These are phyloP conservation scores for Kernera saxatilis DNA, from an alignment of 345 rosid genomes.

Conservation along the genomic window DNA sequence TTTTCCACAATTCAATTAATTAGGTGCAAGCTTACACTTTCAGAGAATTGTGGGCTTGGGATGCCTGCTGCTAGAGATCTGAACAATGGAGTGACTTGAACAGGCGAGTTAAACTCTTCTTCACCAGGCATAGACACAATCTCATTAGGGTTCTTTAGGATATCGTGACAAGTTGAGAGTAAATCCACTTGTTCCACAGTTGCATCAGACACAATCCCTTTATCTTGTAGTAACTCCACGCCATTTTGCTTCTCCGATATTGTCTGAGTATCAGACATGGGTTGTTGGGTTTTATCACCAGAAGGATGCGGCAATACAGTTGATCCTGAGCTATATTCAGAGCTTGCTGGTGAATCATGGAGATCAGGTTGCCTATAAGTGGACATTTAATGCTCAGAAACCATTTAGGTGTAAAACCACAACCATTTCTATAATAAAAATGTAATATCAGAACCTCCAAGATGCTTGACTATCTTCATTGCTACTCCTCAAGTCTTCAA, in stretches of 20 bases:
- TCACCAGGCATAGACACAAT: slow-evolving; percentile 45
- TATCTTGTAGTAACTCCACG: slow-evolving; percentile 34
- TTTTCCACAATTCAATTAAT: not conserved
- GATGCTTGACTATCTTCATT: slow-evolving; percentile 58
- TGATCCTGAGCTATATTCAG: slow-evolving; percentile 88
- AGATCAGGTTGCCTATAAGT: slow-evolving; percentile 66
- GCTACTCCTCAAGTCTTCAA: slow-evolving; percentile 55
- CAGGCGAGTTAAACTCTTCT: slow-evolving; percentile 69
- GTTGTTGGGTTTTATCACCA: slow-evolving; percentile 44
- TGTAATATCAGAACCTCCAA: slow-evolving; percentile 52
- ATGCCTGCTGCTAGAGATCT: slow-evolving; percentile 95
- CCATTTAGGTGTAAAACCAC: not conserved
- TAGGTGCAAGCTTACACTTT: slow-evolving; percentile 69
- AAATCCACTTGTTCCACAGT: slow-evolving; percentile 39
- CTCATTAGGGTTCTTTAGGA: slow-evolving; percentile 32
- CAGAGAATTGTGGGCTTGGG: slow-evolving; percentile 96
- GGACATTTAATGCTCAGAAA: not conserved
- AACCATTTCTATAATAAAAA: not conserved
- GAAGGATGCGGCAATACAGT: slow-evolving; percentile 38
- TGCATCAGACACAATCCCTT: slow-evolving; percentile 36
- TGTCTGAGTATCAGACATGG: slow-evolving; percentile 36
- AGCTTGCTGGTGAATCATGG: slow-evolving; percentile 83
- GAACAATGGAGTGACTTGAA: slow-evolving; percentile 88
- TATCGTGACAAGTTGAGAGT: slow-evolving; percentile 37
- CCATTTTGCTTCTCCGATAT: slow-evolving; percentile 36